Evolutionary conservation across 202 grass and related monocot genomes (phyloP).

Genomic region (Carex arenaria): DNA sequence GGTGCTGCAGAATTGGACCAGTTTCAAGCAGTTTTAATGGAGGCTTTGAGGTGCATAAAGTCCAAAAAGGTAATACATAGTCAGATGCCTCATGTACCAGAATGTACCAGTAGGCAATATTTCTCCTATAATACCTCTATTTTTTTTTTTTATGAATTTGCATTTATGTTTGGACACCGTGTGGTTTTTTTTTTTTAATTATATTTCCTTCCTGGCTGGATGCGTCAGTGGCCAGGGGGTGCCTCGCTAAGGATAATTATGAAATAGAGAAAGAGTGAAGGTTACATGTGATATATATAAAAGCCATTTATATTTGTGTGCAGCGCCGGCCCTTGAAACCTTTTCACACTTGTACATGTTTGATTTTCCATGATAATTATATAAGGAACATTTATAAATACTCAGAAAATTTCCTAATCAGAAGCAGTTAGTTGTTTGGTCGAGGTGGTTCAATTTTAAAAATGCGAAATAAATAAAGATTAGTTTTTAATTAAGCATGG

Average conservation of each 20-base stretch:
- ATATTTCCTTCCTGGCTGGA: background rate
- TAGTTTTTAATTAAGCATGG: background rate
- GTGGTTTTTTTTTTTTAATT: background rate
- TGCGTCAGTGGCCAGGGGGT: background rate
- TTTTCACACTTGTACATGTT: background rate
- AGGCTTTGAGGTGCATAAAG: background rate
- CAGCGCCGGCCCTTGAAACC: background rate
- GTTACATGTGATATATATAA: background rate
- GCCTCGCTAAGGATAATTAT: background rate
- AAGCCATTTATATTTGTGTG: background rate
- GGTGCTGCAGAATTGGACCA: background rate
- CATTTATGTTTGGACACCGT: background rate
- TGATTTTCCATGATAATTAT: background rate
- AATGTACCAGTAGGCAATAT: background rate
- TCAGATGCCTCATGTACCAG: background rate
- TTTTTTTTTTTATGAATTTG: background rate
- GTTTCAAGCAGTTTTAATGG: background rate
- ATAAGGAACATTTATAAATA: background rate
- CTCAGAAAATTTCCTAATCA: background rate
- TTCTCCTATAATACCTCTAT: background rate
- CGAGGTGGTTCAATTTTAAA: background rate
- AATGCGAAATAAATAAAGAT: background rate
- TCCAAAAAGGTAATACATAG: slow-evolving; percentile 16
- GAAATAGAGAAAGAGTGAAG: background rate
- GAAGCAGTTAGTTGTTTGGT: background rate